Conservation (phyloP, 164 flowering plant genomes). For the Aristolochia californica region DNA sequence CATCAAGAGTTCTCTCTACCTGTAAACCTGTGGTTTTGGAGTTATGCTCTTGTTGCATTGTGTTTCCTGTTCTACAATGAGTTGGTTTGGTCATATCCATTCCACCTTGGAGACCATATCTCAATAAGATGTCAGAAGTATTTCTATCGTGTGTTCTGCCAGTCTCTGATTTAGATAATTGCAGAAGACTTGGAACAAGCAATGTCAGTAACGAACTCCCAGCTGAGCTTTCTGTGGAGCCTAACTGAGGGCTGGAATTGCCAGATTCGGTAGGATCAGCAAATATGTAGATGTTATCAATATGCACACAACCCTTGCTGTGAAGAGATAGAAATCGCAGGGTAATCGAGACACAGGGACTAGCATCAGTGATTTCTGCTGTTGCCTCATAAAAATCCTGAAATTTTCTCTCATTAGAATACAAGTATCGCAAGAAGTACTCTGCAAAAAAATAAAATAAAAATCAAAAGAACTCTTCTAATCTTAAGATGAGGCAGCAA, state of each 20-base stretch:
- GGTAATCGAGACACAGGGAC: constrained; percentile 57
- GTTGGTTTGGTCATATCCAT: not conserved
- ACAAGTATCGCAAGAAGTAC: not conserved
- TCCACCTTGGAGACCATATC: not conserved
- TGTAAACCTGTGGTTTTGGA: constrained; percentile 2
- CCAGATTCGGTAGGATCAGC: constrained; percentile 52
- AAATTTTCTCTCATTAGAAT: constrained; percentile 6
- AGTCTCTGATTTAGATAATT: constrained; percentile 41
- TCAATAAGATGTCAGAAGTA: not conserved
- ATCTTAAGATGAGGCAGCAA: not conserved
- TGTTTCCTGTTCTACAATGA: not conserved
- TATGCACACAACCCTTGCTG: constrained; percentile 32
- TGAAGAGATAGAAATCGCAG: constrained; percentile 73
- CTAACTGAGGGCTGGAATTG: constrained; percentile 22
- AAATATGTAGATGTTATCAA: constrained; percentile 75
- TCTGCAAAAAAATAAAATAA: not conserved
- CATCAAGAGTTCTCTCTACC: constrained; percentile 2
- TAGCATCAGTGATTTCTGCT: constrained; percentile 65
- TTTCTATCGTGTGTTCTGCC: constrained; percentile 15
- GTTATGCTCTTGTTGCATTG: constrained; percentile 12
- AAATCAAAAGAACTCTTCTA: not conserved
- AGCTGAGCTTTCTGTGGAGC: constrained; percentile 21
- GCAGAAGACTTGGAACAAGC: constrained; percentile 73
- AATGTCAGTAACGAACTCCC: constrained; percentile 67
- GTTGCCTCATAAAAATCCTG: constrained; percentile 89